Evolutionary conservation across 139 green algal genomes (phyloP).

Genomic region (Chlorella vulgaris): DNA sequence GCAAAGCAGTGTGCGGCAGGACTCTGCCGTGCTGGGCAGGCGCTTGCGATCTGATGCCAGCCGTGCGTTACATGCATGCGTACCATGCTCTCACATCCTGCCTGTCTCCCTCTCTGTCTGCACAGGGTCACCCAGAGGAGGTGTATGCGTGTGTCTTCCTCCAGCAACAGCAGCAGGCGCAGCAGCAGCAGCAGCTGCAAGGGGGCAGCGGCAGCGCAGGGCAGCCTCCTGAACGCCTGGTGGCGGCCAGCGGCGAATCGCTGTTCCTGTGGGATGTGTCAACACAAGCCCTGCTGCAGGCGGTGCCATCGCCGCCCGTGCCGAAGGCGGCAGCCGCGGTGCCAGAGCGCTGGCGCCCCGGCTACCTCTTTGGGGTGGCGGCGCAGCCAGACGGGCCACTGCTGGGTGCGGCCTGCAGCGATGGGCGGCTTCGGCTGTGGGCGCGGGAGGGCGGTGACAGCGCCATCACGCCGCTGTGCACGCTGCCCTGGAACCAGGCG

Average conservation of each 20-base stretch:
- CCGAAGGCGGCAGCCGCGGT: not conserved
- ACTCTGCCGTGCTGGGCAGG: not conserved
- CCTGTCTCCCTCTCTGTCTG: not conserved
- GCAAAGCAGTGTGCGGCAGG: too few relatives aligned
- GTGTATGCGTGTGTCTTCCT: slow-evolving; percentile 23
- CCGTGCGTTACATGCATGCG: too few relatives aligned
- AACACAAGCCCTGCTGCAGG: slow-evolving; percentile 11
- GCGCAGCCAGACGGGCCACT: slow-evolving; percentile 11
- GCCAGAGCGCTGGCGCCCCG: slow-evolving; percentile 19
- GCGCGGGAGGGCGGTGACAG: not conserved
- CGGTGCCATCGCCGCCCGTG: not conserved
- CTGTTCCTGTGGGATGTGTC: slow-evolving; percentile 17
- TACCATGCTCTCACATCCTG: too few relatives aligned
- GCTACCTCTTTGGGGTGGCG: slow-evolving; percentile 10
- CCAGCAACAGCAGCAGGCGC: not conserved
- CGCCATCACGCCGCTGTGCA: slow-evolving; percentile 7
- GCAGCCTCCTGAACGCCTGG: not conserved
- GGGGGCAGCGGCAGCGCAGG: not conserved
- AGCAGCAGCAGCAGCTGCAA: not conserved
- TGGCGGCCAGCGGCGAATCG: slow-evolving; percentile 23
- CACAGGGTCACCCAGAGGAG: slow-evolving; percentile 25
- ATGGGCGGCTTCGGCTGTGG: slow-evolving; percentile 24
- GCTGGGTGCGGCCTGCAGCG: slow-evolving; percentile 26
- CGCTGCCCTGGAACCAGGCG: slow-evolving; percentile 28
- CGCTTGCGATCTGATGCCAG: too few relatives aligned